phyloP scores from a whole-genome alignment of 2,329 filamentous ascomycete genomes.

The Pseudocercospora musae region DNA sequence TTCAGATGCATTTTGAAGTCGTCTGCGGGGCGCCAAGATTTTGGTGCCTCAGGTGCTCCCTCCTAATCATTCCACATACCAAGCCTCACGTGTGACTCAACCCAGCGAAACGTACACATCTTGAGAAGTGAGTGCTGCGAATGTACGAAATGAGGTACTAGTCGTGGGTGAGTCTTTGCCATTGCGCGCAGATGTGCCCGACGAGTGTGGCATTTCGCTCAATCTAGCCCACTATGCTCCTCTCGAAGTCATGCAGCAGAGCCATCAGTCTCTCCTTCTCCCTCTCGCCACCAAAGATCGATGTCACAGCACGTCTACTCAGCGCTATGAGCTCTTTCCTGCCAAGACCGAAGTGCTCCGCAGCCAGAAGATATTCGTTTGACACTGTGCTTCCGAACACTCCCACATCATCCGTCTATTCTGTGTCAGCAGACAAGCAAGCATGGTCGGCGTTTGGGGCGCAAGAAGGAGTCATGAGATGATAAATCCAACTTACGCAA shows the following conservation, averaged over 20 bases:
- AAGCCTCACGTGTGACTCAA: background rate
- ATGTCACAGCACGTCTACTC: slow-evolving; percentile 59
- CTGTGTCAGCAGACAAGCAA: slow-evolving; percentile 19
- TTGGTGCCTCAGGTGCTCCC: background rate
- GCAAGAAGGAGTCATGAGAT: background rate
- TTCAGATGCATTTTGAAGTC: background rate
- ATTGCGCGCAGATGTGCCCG: background rate
- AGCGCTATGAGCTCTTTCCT: slow-evolving; percentile 51
- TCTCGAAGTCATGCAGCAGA: slow-evolving; percentile 18
- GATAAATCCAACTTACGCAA: slow-evolving; percentile 57
- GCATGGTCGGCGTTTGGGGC: background rate
- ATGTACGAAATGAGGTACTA: background rate
- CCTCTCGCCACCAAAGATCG: slow-evolving; percentile 63
- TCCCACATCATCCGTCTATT: slow-evolving; percentile 77
- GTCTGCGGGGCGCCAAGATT: slow-evolving; percentile 1
- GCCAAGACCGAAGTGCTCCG: slow-evolving; percentile 63
- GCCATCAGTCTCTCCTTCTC: slow-evolving; percentile 56
- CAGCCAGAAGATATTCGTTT: slow-evolving; percentile 72
- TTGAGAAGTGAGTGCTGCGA: background rate
- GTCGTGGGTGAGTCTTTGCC: background rate
- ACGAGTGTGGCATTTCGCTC: background rate
- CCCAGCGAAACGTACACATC: too few species aligned
- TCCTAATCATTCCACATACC: background rate
- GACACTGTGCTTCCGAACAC: slow-evolving; percentile 74
- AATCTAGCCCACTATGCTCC: background rate